Conservation (phyloP, 2,329 filamentous ascomycete genomes). For the Trichothecium sympodiale region DNA sequence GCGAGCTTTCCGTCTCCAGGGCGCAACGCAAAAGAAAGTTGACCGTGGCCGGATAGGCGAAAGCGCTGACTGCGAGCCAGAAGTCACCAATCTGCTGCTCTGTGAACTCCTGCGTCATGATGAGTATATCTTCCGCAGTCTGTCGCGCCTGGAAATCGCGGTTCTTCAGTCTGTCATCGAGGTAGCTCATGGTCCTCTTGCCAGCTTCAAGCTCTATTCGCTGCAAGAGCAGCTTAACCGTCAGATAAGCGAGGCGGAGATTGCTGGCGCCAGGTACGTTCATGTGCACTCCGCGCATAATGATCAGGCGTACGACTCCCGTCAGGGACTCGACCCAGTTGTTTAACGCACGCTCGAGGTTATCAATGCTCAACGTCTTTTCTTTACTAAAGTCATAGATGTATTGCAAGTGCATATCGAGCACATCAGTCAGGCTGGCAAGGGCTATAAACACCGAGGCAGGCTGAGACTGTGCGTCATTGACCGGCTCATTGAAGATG, state of each 20-base stretch:
- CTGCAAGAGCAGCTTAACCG: slow-evolving; percentile 32
- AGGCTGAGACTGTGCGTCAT: slow-evolving; percentile 10
- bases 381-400: slow-evolving; percentile 23
- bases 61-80: slow-evolving; percentile 36
- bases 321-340: slow-evolving; percentile 32
- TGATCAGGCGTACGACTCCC: slow-evolving; percentile 24
- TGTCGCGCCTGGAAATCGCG: slow-evolving; percentile 29
- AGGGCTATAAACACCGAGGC: slow-evolving; percentile 33
- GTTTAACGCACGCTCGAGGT: slow-evolving; percentile 26
- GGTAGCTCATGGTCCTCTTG: slow-evolving; percentile 11
- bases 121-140: slow-evolving; percentile 36
- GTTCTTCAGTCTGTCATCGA: slow-evolving; percentile 14
- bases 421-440: slow-evolving; percentile 28
- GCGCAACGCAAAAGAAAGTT: slow-evolving; percentile 39
- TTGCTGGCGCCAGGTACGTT: slow-evolving; percentile 35
- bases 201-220: slow-evolving; percentile 33
- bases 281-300: slow-evolving; percentile 29
- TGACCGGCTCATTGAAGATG: slow-evolving; percentile 14
- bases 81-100: slow-evolving; percentile 33
- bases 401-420: slow-evolving; percentile 18
- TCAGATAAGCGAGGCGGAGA: slow-evolving; percentile 38
- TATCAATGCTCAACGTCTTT: slow-evolving; percentile 11
- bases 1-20: slow-evolving; percentile 28
- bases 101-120: slow-evolving; percentile 33
- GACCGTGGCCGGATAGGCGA: slow-evolving; percentile 35